A percentile compares a stretch with the other conserved stretches of the same genome.
Evolutionary conservation across 352 stramenopile genomes (phyloP).

Genomic region (Pythium sukuiense): DNA sequence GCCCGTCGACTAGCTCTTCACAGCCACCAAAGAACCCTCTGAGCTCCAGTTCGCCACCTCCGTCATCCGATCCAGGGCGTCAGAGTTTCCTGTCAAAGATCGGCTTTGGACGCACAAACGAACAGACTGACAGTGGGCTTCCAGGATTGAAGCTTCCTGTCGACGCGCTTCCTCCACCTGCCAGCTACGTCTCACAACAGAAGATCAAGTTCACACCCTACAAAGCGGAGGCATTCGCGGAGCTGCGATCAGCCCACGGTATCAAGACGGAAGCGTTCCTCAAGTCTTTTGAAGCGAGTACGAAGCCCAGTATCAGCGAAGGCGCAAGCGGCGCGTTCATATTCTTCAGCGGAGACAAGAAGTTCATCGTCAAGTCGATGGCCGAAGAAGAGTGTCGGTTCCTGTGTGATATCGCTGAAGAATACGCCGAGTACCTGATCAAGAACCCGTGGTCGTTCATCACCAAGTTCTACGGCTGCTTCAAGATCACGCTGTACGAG

Average conservation of each 20-base stretch:
- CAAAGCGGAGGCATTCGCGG: conserved; percentile 65
- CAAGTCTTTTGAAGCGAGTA: conserved; percentile 77
- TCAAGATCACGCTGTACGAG: conserved; percentile 89
- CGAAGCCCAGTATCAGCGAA: conserved; percentile 88
- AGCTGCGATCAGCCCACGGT: conserved; percentile 67
- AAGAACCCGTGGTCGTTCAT: conserved; percentile 72
- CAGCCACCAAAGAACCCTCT: not conserved
- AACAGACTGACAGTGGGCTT: conserved; percentile 11
- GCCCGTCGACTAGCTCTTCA: not conserved
- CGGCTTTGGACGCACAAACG: conserved; percentile 21
- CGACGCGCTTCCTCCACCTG: conserved; percentile 1
- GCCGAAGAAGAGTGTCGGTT: conserved; percentile 78
- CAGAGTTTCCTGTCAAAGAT: conserved; percentile 27
- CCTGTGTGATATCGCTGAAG: conserved; percentile 79
- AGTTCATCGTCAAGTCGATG: conserved; percentile 92
- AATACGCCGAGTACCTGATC: conserved; percentile 87
- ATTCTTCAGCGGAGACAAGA: conserved; percentile 90
- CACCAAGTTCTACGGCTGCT: conserved; percentile 90
- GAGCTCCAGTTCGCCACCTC: not conserved
- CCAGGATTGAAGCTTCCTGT: conserved; percentile 18
- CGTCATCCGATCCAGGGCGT: not conserved
- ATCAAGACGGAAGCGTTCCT: conserved; percentile 70
- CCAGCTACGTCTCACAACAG: conserved; percentile 28
- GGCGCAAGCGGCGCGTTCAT: conserved; percentile 91
- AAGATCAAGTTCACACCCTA: conserved; percentile 79